phyloP scores from a whole-genome alignment of 352 stramenopile species.

The Pythium monospermum region DNA sequence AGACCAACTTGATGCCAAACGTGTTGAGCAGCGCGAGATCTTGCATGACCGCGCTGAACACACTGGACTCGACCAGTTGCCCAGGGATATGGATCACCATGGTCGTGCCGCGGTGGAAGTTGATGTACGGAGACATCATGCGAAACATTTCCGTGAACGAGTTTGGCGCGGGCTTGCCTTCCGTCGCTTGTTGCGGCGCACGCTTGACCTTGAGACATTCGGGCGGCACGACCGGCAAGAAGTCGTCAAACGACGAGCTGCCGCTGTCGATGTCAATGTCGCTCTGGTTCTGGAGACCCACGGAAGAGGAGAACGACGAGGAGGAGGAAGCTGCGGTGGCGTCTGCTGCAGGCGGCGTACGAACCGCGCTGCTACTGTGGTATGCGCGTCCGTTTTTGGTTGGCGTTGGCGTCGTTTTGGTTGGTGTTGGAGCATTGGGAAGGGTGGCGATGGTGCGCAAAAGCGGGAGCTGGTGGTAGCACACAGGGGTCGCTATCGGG shows the following conservation, averaged over 20 bases:
- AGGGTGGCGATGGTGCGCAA: too few species aligned
- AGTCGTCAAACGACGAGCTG: slow-evolving; percentile 35
- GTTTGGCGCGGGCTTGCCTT: slow-evolving; percentile 31
- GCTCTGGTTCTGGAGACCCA: too few species aligned
- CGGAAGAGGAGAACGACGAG: neutral
- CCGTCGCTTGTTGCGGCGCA: slow-evolving; percentile 13
- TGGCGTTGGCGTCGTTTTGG: too few species aligned
- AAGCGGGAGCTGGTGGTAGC: too few species aligned
- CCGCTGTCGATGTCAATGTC: neutral
- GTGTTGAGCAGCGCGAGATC: slow-evolving; percentile 95
- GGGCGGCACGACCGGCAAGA: slow-evolving; percentile 65
- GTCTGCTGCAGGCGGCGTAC: neutral
- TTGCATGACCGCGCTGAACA: slow-evolving; percentile 93
- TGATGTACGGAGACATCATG: slow-evolving; percentile 97
- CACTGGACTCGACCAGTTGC: slow-evolving; percentile 88
- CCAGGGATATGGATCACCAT: slow-evolving; percentile 97
- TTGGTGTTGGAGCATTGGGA: too few species aligned
- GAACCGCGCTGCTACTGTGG: slow-evolving; percentile 3
- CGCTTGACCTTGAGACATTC: slow-evolving; percentile 70
- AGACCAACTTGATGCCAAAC: slow-evolving; percentile 92
- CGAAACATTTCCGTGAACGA: slow-evolving; percentile 92
- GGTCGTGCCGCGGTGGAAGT: slow-evolving; percentile 92
- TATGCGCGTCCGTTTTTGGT: slow-evolving; percentile 1
- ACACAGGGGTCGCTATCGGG: slow-evolving; percentile 19
- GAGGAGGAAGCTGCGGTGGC: neutral